Percentiles rank a stretch among this genome's conserved stretches.
Evolutionary conservation across 345 rosid species (phyloP).

Genomic region (Rhizophora mangle): DNA sequence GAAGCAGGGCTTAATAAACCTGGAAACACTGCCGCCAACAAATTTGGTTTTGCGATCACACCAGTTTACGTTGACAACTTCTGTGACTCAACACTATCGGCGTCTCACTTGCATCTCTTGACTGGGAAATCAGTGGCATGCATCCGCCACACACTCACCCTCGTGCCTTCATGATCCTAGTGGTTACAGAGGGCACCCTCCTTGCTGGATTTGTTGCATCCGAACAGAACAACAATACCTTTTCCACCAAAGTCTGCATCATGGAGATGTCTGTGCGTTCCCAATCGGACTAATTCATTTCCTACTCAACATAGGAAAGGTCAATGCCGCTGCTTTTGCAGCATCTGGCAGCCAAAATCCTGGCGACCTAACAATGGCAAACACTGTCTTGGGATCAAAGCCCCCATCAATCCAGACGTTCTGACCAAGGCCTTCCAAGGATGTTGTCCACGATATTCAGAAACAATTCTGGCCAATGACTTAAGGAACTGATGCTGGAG

Average conservation of each 20-base stretch:
- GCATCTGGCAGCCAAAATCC: conserved; percentile 14
- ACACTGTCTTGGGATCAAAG: background rate
- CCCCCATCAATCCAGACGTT: conserved; percentile 7
- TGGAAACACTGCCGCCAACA: background rate
- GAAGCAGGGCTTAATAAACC: background rate
- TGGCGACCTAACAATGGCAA: background rate
- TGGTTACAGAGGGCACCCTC: background rate
- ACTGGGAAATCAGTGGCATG: background rate
- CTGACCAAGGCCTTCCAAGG: conserved; percentile 5
- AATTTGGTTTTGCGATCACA: background rate
- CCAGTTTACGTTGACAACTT: background rate
- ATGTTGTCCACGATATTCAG: background rate
- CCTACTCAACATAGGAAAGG: background rate
- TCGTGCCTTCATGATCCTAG: background rate
- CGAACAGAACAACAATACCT: conserved; percentile 3
- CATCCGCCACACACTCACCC: background rate
- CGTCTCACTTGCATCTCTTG: background rate
- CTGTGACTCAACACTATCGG: conserved; percentile 17
- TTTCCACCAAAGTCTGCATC: conserved; percentile 6
- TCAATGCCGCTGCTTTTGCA: background rate
- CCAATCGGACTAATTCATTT: conserved; percentile 13
- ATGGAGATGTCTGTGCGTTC: conserved; percentile 11
- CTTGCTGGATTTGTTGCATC: conserved; percentile 15
- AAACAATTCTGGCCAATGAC: background rate
- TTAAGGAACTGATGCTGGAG: too few species aligned